Evolutionary conservation across 208 protist species (phyloP).

Genomic region (Tritrichomonas foetus): DNA sequence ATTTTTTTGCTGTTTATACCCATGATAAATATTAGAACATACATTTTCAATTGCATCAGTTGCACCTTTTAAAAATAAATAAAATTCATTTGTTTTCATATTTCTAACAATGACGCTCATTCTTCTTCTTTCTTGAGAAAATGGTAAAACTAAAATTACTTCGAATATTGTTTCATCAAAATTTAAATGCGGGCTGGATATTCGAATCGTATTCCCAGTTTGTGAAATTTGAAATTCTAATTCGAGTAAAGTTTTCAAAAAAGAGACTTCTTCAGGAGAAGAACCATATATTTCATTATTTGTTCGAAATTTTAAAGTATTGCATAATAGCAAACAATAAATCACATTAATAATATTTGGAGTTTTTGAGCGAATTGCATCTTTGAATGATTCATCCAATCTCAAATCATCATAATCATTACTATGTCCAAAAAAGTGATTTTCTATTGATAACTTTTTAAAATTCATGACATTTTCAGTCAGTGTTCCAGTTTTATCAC

Average conservation of each 20-base stretch:
- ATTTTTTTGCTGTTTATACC: background rate
- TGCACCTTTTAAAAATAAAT: slow-evolving; percentile 35
- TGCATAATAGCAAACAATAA: background rate
- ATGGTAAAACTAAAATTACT: background rate
- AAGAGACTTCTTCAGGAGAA: slow-evolving; percentile 4
- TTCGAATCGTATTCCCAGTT: background rate
- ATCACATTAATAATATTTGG: background rate
- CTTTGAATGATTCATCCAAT: background rate
- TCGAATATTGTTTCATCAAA: background rate
- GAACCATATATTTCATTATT: background rate
- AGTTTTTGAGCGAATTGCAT: background rate
- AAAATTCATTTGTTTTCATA: background rate
- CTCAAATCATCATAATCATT: background rate
- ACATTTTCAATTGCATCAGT: slow-evolving; percentile 9
- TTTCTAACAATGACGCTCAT: slow-evolving; percentile 47
- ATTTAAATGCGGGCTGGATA: background rate
- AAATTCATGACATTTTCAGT: slow-evolving; percentile 65
- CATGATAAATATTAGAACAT: background rate
- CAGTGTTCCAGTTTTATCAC: slow-evolving; percentile 96
- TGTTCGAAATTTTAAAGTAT: background rate
- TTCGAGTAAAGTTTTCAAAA: background rate
- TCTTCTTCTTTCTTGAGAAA: slow-evolving; percentile 20
- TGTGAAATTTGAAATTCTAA: background rate
- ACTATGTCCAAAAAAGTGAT: background rate
- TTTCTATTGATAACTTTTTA: background rate